Evolutionary conservation across 2,329 filamentous ascomycete genomes (phyloP), one percentile per base, ranked within the genome.

Genomic region (Trichoderma asperellum): DNA sequence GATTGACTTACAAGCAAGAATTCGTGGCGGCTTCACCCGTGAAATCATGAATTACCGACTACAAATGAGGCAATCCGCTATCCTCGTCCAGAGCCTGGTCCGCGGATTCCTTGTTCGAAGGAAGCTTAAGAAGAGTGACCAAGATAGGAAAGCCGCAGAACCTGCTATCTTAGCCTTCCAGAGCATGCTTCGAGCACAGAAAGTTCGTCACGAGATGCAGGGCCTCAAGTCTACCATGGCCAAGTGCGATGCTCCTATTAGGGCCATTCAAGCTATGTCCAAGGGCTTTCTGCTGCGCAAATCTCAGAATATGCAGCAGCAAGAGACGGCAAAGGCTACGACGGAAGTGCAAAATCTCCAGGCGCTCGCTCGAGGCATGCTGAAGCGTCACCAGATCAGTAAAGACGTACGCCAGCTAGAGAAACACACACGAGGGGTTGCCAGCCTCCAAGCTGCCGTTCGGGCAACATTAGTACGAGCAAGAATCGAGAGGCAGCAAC

Each of bases 21-120:
- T 98, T 68, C 89, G 96, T 70, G 96, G 94, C 65, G 93, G 96
- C 75, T 97, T 93, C 81, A 87, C 92, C 2, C 86, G 95, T 57
- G 93, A 97, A 78, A 88, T 98, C 69, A 88, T 91, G 73, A 87
- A 88, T 71, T 97, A 97, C 80, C 88, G 92, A 59, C 83, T 96
- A 69, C 88, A 90, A 73, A 97, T 97, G 94, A 87, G 88, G 68
- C 86, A 83, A 24, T 97, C 97, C 76, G 92, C 94, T 2, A 83
- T 92, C 34, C 85, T 89, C 71, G 85, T 97, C 21, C 96, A 99
- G 79, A 94, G 93, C 71, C 86, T 89, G 6, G 87, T 88, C 4
- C 89, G 95, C 59, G 95, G 93, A 10, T 88, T 92, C 77, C 82
- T 97, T 49, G 85, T 90, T 29, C 89, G 96, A 71, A 86, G 83